Conservation (phyloP, 2,329 filamentous ascomycete genomes). For the Beauveria scarabaeidicola region DNA sequence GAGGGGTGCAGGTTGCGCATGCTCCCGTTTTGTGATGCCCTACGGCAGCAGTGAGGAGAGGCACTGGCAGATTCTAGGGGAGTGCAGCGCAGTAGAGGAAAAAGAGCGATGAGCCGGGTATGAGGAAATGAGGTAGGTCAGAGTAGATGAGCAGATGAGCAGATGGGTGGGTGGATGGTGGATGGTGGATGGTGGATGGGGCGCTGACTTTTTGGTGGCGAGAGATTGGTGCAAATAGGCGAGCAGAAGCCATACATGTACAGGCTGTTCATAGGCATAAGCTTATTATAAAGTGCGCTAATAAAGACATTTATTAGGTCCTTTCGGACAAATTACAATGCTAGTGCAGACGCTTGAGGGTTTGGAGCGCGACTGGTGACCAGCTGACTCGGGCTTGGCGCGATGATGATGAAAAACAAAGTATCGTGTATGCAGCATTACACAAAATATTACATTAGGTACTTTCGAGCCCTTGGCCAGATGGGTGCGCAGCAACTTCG, state of each 20-base stretch:
- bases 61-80: background rate
- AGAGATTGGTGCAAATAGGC: background rate
- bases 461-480: background rate
- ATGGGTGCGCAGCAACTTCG: background rate
- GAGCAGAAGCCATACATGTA: too few species aligned
- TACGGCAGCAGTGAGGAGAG: background rate
- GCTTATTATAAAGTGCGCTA: too few species aligned
- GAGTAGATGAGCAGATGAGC: too few species aligned
- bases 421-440: too few species aligned
- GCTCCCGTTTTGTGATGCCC: background rate
- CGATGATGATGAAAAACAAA: background rate
- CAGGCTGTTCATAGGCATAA: too few species aligned
- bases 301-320: too few species aligned
- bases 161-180: too few species aligned
- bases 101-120: background rate
- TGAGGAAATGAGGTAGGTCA: too few species aligned
- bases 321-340: too few species aligned
- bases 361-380: too few species aligned
- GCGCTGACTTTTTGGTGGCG: background rate
- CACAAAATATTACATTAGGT: too few species aligned
- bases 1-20: background rate
- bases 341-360: too few species aligned
- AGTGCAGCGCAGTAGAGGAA: background rate
- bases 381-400: background rate
- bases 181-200: background rate